Conservation (phyloP, 2,329 filamentous ascomycete species). For the Botrytis paeoniae region DNA sequence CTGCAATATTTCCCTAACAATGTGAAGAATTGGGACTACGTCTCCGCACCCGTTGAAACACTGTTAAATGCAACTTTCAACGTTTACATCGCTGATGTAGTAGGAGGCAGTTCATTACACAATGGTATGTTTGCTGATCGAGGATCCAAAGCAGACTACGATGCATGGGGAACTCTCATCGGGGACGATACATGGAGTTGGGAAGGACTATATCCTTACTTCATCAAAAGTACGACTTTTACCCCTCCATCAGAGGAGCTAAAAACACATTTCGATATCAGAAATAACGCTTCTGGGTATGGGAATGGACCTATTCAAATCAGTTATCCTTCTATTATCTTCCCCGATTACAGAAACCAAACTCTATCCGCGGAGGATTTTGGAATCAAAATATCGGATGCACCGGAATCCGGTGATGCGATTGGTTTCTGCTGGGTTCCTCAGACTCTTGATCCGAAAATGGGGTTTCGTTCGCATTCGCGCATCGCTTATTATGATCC, state of each 20-base stretch:
- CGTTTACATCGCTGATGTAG: neutral
- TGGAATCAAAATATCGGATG: neutral
- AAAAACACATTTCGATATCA: neutral
- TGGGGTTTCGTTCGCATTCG: neutral
- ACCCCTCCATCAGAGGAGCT: neutral
- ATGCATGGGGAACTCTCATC: neutral
- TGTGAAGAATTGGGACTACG: neutral
- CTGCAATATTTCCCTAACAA: neutral
- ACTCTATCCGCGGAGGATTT: neutral
- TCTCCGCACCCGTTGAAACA: neutral
- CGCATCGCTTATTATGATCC: neutral
- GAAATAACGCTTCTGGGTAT: neutral
- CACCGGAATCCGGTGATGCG: neutral
- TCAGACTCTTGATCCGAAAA: neutral
- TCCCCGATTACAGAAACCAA: neutral
- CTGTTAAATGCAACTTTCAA: neutral
- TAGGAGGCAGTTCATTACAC: neutral
- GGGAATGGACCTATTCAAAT: neutral
- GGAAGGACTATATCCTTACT: neutral
- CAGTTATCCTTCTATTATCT: neutral
- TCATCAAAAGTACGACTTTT: neutral
- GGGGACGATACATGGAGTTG: neutral
- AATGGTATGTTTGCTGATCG: neutral
- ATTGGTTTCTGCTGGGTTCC: neutral
- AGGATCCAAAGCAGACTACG: neutral